Evolutionary conservation across 768 basidiomycete genomes (phyloP).

Genomic region (Lentinula sp.): DNA sequence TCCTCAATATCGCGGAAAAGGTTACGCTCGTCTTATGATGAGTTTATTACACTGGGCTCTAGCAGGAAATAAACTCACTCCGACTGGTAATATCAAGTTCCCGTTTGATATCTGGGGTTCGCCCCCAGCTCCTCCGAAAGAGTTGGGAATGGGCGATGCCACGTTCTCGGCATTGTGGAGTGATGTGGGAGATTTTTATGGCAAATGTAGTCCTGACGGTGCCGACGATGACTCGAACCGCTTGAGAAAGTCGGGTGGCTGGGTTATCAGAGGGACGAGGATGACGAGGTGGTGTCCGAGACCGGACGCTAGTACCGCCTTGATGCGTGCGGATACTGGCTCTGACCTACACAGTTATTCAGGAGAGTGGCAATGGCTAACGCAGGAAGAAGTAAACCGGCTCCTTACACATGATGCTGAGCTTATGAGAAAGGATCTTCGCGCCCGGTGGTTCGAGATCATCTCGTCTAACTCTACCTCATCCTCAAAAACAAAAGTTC

Average conservation of each 20-base stretch:
- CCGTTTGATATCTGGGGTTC: conserved; percentile 39
- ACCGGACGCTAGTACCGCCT: background rate
- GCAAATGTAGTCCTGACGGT: conserved; percentile 27
- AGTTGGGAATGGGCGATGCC: conserved; percentile 27
- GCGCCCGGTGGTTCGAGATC: conserved; percentile 14
- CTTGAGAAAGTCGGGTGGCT: conserved; percentile 24
- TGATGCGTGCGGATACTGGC: background rate
- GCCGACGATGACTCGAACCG: background rate
- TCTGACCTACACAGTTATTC: background rate
- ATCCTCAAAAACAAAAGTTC: background rate
- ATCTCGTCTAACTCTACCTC: conserved; percentile 5
- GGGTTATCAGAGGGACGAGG: conserved; percentile 29
- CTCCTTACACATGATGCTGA: conserved; percentile 35
- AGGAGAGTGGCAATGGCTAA: conserved; percentile 27
- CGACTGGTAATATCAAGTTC: conserved; percentile 14
- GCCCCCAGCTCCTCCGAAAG: conserved; percentile 27
- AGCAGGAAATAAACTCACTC: conserved; percentile 22
- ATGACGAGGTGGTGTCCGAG: conserved; percentile 36
- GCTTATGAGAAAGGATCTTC: conserved; percentile 25
- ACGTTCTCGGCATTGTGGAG: conserved; percentile 47
- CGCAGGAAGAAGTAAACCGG: conserved; percentile 24
- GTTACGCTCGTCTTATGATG: conserved; percentile 63
- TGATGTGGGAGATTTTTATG: conserved; percentile 48
- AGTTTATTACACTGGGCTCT: conserved; percentile 53
- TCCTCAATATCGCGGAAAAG: conserved; percentile 38